Percentiles rank a stretch among this genome's conserved stretches.
Conservation (phyloP, 2,329 filamentous ascomycete genomes). For the Aspergillus sp. region DNA sequence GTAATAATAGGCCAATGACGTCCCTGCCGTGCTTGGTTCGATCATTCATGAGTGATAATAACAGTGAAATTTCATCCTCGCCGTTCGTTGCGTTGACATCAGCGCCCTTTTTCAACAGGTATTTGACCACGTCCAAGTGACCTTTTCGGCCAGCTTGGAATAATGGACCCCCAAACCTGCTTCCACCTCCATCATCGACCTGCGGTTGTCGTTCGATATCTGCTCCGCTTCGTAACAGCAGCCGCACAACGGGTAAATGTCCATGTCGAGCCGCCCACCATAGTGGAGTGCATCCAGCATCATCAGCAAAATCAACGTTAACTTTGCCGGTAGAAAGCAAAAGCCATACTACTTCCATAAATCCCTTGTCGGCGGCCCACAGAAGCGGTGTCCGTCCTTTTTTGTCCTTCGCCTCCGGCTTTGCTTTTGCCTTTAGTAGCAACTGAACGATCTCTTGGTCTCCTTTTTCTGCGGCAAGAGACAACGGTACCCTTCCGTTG, state of each 20-base stretch:
- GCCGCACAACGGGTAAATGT: slow-evolving; percentile 17
- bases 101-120: slow-evolving; percentile 26
- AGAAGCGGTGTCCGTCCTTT: slow-evolving; percentile 17
- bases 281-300: slow-evolving; percentile 19
- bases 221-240: slow-evolving; percentile 22
- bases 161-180: slow-evolving; percentile 18
- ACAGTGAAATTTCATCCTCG: slow-evolving; percentile 18
- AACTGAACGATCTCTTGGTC: slow-evolving; percentile 21
- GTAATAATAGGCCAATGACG: slow-evolving; percentile 21
- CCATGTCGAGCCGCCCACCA: slow-evolving; percentile 26
- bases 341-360: slow-evolving; percentile 24
- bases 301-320: slow-evolving; percentile 21
- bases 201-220: slow-evolving; percentile 17
- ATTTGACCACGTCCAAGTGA: slow-evolving; percentile 25
- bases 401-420: slow-evolving; percentile 13
- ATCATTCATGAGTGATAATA: slow-evolving; percentile 20
- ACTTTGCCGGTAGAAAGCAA: slow-evolving; percentile 24
- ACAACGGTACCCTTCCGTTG: slow-evolving; percentile 16
- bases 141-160: slow-evolving; percentile 25
- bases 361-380: slow-evolving; percentile 21
- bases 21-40: slow-evolving; percentile 18
- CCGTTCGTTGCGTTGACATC: slow-evolving; percentile 22
- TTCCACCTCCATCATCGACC: background rate
- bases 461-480: slow-evolving; percentile 18
- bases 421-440: slow-evolving; percentile 17